Evolutionary conservation across 1,139 yeast species (phyloP).

Genomic region (Cylindricascospora bacillispora): DNA sequence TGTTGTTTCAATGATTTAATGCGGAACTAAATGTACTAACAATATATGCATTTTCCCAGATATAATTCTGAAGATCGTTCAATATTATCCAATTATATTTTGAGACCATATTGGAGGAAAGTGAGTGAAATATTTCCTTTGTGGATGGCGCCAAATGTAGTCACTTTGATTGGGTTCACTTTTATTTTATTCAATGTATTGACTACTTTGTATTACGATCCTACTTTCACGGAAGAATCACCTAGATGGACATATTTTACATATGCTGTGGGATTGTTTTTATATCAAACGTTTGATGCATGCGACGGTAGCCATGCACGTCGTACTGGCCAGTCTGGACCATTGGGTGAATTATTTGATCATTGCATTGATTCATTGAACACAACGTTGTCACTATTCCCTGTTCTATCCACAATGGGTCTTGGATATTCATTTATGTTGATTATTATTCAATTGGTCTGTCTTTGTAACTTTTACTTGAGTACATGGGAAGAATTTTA

Average conservation of each 20-base stretch:
- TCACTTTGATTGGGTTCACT: constrained; percentile 65
- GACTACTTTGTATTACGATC: constrained; percentile 63
- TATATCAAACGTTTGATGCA: constrained; percentile 93
- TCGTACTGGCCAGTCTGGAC: constrained; percentile 88
- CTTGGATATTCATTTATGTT: constrained; percentile 58
- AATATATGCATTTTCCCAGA: too few species aligned
- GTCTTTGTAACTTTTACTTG: constrained; percentile 70
- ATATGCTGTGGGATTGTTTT: constrained; percentile 72
- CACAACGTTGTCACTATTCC: constrained; percentile 64
- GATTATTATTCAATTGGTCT: constrained; percentile 58
- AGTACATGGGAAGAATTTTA: constrained; percentile 96
- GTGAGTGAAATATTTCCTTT: constrained; percentile 67
- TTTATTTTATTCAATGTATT: constrained; percentile 55
- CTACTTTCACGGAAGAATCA: constrained; percentile 41
- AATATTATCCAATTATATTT: constrained; percentile 53
- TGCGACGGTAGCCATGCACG: constrained; percentile 92
- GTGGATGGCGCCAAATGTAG: constrained; percentile 82
- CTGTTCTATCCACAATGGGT: constrained; percentile 62
- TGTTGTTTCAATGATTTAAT: too few species aligned
- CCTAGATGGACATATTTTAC: constrained; percentile 80
- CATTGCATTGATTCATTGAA: constrained; percentile 89
- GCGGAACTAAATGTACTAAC: not conserved
- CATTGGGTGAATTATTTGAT: constrained; percentile 87
- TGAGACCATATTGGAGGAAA: constrained; percentile 60
- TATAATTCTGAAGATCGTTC: constrained; percentile 76